Conservation (phyloP, 495 filamentous ascomycete genomes). For the Xylaria intraflava region DNA sequence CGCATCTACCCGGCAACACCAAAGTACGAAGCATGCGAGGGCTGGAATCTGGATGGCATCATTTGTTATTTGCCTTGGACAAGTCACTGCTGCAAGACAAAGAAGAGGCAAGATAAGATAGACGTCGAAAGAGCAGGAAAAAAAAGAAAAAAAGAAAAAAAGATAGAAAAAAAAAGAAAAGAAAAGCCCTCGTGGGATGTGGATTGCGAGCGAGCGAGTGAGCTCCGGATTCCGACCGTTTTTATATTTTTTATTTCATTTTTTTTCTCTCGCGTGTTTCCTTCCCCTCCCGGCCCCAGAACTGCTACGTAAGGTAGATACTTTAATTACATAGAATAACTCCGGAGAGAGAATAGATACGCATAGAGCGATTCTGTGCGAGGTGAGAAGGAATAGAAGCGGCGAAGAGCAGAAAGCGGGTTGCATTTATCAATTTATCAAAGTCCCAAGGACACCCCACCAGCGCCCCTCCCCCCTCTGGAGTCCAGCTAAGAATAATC, state of each 20-base stretch:
- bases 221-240: neutral
- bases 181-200: neutral
- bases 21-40: neutral
- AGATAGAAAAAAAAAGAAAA: neutral
- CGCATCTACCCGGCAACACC: slow-evolving; percentile 2
- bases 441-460: too few species aligned
- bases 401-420: too few species aligned
- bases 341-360: too few species aligned
- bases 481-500: too few species aligned
- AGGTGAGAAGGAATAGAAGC: neutral
- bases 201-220: neutral
- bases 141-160: neutral
- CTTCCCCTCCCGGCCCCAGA: neutral
- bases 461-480: neutral
- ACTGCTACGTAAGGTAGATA: too few species aligned
- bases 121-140: neutral
- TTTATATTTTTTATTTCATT: too few species aligned
- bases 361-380: too few species aligned
- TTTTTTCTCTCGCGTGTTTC: too few species aligned
- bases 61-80: neutral
- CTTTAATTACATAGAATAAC: too few species aligned
- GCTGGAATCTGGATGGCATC: neutral
- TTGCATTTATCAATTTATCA: neutral
- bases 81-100: neutral
- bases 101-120: neutral